Evolutionary conservation across 106 monocot genomes (phyloP).

Genomic region (Dendrobium huoshanense): DNA sequence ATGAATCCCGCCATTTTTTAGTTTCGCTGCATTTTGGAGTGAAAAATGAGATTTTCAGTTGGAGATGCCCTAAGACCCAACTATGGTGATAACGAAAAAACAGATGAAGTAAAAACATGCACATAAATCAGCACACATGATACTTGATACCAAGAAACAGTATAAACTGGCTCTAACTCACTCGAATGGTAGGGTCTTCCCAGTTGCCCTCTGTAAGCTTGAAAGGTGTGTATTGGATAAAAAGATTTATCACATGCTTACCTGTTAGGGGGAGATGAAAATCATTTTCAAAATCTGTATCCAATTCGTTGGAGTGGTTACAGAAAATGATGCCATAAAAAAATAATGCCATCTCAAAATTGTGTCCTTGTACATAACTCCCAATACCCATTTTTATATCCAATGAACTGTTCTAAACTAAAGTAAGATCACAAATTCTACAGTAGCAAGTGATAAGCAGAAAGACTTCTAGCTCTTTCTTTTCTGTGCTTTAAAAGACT

Average conservation of each 20-base stretch:
- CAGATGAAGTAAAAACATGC: neutral
- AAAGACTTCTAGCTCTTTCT: neutral
- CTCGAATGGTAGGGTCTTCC: constrained; percentile 61
- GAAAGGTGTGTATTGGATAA: constrained; percentile 93
- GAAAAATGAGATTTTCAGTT: too few relatives aligned
- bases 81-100: neutral
- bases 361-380: neutral
- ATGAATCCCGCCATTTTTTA: too few relatives aligned
- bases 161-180: constrained; percentile 31
- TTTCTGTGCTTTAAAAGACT: neutral
- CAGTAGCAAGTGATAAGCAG: neutral
- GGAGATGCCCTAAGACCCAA: neutral
- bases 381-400: neutral
- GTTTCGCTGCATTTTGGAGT: too few relatives aligned
- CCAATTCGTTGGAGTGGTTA: neutral
- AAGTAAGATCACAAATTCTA: neutral
- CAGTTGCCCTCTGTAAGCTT: constrained; percentile 76
- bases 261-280: constrained; percentile 27
- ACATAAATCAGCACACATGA: neutral
- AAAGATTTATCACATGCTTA: constrained; percentile 94
- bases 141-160: neutral
- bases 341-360: neutral
- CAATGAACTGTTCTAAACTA: neutral
- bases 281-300: neutral
- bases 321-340: neutral